Evolutionary conservation across 768 basidiomycete species (phyloP).

Genomic region (Suillus luteus): DNA sequence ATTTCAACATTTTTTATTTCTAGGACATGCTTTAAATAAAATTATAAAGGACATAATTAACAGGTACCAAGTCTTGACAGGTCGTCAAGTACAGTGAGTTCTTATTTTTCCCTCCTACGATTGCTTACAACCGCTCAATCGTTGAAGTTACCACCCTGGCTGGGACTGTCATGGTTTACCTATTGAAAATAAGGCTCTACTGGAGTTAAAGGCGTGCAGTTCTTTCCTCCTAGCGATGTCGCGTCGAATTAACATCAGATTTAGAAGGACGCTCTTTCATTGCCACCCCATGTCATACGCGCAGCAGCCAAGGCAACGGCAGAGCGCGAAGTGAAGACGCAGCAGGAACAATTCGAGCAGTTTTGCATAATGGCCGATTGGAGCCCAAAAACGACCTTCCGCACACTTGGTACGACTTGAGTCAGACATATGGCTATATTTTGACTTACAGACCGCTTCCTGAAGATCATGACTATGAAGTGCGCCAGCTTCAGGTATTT

Average conservation of each 20-base stretch:
- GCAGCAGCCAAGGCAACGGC: conserved; percentile 73
- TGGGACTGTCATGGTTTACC: conserved; percentile 99
- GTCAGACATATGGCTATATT: background rate
- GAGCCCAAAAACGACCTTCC: conserved; percentile 70
- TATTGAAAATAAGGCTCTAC: conserved; percentile 91
- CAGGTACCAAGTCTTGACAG: conserved; percentile 79
- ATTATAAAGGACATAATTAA: conserved; percentile 96
- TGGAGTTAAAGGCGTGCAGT: conserved; percentile 63
- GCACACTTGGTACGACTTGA: conserved; percentile 69
- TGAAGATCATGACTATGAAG: conserved; percentile 83
- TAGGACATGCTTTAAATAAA: conserved; percentile 96
- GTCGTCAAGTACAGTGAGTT: conserved; percentile 78
- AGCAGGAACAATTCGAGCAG: conserved; percentile 76
- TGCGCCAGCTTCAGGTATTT: conserved; percentile 84
- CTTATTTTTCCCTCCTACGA: background rate
- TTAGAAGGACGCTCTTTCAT: conserved; percentile 56
- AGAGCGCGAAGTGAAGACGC: conserved; percentile 67
- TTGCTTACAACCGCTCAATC: conserved; percentile 9
- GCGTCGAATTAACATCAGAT: background rate
- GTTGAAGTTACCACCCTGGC: conserved; percentile 84
- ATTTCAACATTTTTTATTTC: background rate
- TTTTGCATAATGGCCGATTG: conserved; percentile 95
- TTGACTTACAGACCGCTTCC: conserved; percentile 1
- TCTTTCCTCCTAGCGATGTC: background rate
- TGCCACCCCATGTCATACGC: conserved; percentile 67